phyloP scores from a whole-genome alignment of 352 stramenopile genomes.

The Globisporangium ultimum region DNA sequence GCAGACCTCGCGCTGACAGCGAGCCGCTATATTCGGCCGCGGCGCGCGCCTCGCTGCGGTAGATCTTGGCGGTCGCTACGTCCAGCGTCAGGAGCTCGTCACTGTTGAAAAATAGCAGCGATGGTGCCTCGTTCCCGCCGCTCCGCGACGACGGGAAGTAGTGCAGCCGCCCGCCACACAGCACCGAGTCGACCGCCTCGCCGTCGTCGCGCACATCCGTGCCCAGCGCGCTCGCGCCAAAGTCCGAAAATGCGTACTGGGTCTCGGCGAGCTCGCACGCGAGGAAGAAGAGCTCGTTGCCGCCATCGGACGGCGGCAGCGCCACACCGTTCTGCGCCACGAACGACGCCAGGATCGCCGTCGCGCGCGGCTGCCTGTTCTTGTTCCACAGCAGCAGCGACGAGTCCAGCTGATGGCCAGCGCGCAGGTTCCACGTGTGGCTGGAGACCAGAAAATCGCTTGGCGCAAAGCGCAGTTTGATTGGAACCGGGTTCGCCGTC shows the following conservation, averaged over 20 bases:
- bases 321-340: slow-evolving; percentile 32
- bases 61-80: slow-evolving; percentile 39
- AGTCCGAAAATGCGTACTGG: slow-evolving; percentile 66
- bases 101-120: slow-evolving; percentile 62
- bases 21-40: slow-evolving; percentile 50
- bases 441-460: slow-evolving; percentile 54
- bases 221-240: slow-evolving; percentile 49
- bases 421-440: slow-evolving; percentile 61
- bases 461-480: slow-evolving; percentile 34
- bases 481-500: not conserved
- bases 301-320: slow-evolving; percentile 48
- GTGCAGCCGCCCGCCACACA: slow-evolving; percentile 62
- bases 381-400: slow-evolving; percentile 77
- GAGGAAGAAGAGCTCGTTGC: slow-evolving; percentile 81
- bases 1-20: slow-evolving; percentile 30
- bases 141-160: slow-evolving; percentile 39
- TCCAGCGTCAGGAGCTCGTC: slow-evolving; percentile 51
- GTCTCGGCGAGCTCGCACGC: slow-evolving; percentile 67
- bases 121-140: slow-evolving; percentile 1
- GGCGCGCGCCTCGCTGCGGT: slow-evolving; percentile 42
- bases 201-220: slow-evolving; percentile 30
- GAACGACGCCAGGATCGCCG: slow-evolving; percentile 59
- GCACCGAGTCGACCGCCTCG: slow-evolving; percentile 23
- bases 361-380: slow-evolving; percentile 55
- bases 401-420: slow-evolving; percentile 72